Conservation (phyloP, 2,329 filamentous ascomycete genomes). For the Colletotrichum nymphaeae region DNA sequence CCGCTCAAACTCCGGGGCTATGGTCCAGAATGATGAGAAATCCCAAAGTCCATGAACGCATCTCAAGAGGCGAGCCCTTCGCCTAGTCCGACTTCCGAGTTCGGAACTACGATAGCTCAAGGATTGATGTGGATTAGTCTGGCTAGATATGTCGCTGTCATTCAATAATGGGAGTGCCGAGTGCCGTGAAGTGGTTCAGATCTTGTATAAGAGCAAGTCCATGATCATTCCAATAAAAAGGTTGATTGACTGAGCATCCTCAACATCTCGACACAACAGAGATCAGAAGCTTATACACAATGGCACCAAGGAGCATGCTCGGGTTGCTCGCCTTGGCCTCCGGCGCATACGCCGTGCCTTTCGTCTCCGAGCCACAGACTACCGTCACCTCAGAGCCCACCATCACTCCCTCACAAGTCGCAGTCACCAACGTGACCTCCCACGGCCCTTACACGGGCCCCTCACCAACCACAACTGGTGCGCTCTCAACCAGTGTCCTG, state of each 20-base stretch:
- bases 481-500: conserved; percentile 67
- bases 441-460: conserved; percentile 77
- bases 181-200: background rate
- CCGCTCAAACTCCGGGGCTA: background rate
- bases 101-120: background rate
- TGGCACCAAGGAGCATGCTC: conserved; percentile 18
- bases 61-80: background rate
- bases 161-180: background rate
- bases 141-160: background rate
- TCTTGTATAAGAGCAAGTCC: conserved; percentile 3
- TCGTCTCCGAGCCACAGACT: conserved; percentile 48
- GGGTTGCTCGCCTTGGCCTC: conserved; percentile 38
- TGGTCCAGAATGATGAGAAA: background rate
- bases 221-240: background rate
- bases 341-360: conserved; percentile 44
- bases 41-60: background rate
- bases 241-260: background rate
- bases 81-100: background rate
- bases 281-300: background rate
- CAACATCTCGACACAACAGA: background rate
- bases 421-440: conserved; percentile 68
- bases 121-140: no score
- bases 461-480: conserved; percentile 75
- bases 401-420: conserved; percentile 41
- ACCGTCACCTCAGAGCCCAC: conserved; percentile 46